Percentiles rank a stretch among this genome's conserved stretches.
phyloP scores from a whole-genome alignment of 2,329 filamentous ascomycete genomes.

The Trichophyton verrucosum region DNA sequence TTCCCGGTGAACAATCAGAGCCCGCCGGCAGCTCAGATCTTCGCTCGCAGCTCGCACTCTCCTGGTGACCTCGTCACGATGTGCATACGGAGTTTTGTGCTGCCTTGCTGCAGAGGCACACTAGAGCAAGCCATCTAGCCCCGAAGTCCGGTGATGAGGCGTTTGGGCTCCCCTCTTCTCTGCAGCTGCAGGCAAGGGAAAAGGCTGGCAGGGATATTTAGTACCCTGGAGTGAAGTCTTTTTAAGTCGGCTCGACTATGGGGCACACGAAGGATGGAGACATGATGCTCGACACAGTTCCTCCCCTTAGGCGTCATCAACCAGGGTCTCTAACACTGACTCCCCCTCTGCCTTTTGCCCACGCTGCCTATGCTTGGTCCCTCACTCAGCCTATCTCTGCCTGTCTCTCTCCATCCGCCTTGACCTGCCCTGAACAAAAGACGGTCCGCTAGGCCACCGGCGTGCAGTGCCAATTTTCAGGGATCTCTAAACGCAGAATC shows the following conservation, averaged over 20 bases:
- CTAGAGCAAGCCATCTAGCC: neutral
- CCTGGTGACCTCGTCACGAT: slow-evolving; percentile 2
- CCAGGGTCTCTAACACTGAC: neutral
- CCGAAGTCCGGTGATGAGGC: slow-evolving; percentile 3
- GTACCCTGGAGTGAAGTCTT: neutral
- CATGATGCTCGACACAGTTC: neutral
- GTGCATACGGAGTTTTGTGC: neutral
- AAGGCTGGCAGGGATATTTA: slow-evolving; percentile 1
- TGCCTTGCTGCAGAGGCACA: neutral
- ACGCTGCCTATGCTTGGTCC: neutral
- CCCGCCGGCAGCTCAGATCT: neutral
- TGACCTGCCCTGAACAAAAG: neutral
- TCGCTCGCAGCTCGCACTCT: neutral
- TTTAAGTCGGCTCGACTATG: neutral
- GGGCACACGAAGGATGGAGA: neutral
- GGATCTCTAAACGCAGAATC: neutral
- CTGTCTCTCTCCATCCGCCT: too few relatives aligned
- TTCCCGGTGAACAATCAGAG: neutral
- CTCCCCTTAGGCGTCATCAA: neutral
- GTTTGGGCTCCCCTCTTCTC: neutral
- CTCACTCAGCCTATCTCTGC: too few relatives aligned
- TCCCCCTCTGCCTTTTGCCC: neutral
- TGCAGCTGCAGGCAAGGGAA: neutral
- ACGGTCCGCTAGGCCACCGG: neutral
- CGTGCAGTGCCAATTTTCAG: neutral